A percentile compares a stretch with the other conserved stretches of the same genome.
These are phyloP conservation scores for Blastocystis sp. DNA, from an alignment of 352 stramenopile species.

Conservation along the genomic window DNA sequence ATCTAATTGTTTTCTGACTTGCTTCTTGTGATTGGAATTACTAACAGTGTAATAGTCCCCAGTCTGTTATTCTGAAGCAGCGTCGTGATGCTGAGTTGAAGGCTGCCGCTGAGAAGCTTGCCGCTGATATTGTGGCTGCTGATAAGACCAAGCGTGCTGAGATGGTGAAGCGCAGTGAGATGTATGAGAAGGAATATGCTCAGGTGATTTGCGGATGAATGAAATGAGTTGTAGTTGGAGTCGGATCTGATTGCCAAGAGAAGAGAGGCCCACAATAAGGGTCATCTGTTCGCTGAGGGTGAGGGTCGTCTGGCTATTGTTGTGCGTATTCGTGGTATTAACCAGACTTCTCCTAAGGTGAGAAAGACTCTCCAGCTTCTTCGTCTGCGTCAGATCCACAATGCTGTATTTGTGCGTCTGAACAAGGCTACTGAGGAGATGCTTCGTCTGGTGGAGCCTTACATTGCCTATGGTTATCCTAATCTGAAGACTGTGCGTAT, in stretches of 20 bases:
- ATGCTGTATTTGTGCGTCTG: constrained; percentile 93
- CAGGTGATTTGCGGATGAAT: no score
- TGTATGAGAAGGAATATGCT: no score
- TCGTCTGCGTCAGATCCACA: constrained; percentile 93
- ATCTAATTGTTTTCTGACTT: not conserved
- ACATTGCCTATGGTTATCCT: no score
- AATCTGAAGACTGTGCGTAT: no score
- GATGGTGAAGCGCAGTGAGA: no score
- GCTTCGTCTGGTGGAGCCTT: no score
- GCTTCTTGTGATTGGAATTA: not conserved
- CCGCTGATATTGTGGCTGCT: no score
- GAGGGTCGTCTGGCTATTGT: constrained; percentile 88
- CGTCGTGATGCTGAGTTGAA: constrained; percentile 45
- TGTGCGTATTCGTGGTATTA: constrained; percentile 96
- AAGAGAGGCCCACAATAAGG: no score
- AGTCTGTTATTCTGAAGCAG: constrained; percentile 60
- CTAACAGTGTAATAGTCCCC: constrained; percentile 31
- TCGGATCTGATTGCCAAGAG: no score
- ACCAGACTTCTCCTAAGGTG: constrained; percentile 3
- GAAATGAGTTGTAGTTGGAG: no score
- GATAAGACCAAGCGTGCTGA: no score
- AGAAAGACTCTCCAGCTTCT: constrained; percentile 96
- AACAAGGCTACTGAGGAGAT: constrained; percentile 97
- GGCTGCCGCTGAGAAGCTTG: constrained; percentile 45
- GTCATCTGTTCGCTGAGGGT: constrained; percentile 89